Base-by-base conservation (phyloP, 2,329 filamentous ascomycete species). In the Paraconiothyrium sp. region DNA sequence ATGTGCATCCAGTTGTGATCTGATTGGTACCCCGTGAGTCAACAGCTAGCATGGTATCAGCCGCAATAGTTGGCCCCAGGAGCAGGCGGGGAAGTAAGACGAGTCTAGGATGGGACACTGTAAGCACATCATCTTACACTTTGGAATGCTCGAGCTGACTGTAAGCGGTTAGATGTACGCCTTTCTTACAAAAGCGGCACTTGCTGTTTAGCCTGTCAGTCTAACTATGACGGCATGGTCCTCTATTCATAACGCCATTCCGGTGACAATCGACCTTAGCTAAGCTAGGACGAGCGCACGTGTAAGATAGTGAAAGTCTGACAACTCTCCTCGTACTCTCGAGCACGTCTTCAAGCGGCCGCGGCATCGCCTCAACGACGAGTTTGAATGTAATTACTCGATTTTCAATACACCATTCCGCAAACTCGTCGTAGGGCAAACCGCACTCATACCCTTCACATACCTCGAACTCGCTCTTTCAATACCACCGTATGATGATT, bases 181-280 rank as follows among this genome's bases (percentile, higher is more conserved):
- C n/a, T 11, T 9, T 11, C 22, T 46, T 47, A 20, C 35, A 8
- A 37, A 27, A 24, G 44, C 3, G n/a, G 44, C 20, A 22, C 14
- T 47, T 3, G 35, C 35, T 10, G 35, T 37, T 37, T 37, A 37
- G 35, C 24, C 24, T 30, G 13, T 11, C 24, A 13, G 46, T 30
- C 46, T 49, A 49, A 16, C 27, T 4, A 49, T 49, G 46, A 49
- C 46, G 46, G 14, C 8, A 49, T 32, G 11, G 24, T 32, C 46
- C 46, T 50, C 47, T 35, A 50, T 34, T 34, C 47, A 50, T 50
- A n/a, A 50, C 14, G 47, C 10, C 24, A 50, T 50, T 50, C n/a
- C 27, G 10, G 46, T 16, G 35, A 35, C 14, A 16, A n/a, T 6
- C 7, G 6, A 34, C 24, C 47, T 8, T 50, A 14, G 37, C 37